Conservation (phyloP, 176 grass and related monocot genomes). For the Juncus effusus region DNA sequence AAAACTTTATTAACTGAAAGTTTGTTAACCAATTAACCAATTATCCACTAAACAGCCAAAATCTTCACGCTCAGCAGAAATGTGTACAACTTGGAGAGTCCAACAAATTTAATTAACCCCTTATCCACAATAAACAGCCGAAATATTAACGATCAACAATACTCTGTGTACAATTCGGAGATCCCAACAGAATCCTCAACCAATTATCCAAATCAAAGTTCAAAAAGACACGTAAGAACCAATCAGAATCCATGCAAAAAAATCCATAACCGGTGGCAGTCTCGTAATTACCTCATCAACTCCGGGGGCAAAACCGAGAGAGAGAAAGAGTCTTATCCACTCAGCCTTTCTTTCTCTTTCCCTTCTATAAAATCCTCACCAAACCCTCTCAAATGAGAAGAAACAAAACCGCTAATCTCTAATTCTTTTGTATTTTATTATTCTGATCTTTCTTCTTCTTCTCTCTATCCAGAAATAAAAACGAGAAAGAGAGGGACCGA, state of each 20-base stretch:
- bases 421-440: neutral
- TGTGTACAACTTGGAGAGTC: no score
- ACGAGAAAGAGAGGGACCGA: neutral
- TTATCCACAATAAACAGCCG: no score
- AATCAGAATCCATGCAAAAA: conserved; percentile 18
- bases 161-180: neutral
- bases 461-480: neutral
- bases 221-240: conserved; percentile 14
- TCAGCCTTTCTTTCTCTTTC: neutral
- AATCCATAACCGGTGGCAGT: conserved; percentile 17
- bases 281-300: neutral
- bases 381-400: neutral
- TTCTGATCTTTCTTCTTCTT: neutral
- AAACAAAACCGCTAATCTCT: conserved; percentile 15
- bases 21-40: no score
- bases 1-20: no score
- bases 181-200: neutral
- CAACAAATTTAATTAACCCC: no score
- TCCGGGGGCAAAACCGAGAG: conserved; percentile 17
- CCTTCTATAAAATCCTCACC: conserved; percentile 43
- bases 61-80: no score
- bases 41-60: no score
- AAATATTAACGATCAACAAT: no score
- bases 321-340: conserved; percentile 58
- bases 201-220: neutral